These are phyloP conservation scores for Leccinum glutinopallens DNA, from an alignment of 1,284 basidiomycete species.

Conservation along the genomic window DNA sequence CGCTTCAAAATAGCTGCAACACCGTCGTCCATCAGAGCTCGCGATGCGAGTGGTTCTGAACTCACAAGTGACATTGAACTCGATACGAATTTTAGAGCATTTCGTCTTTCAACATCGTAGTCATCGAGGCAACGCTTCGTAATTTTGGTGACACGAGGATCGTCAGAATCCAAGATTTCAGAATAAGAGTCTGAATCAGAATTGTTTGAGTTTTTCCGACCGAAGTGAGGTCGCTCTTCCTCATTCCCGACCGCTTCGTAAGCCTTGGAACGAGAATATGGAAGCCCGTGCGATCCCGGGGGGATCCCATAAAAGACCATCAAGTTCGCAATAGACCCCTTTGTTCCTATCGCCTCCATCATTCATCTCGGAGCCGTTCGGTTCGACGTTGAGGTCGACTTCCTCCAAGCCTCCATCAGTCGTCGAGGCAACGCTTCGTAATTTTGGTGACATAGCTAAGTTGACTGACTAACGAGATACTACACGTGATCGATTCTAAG, in stretches of 20 bases:
- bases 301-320: constrained; percentile 52
- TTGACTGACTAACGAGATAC: too few species aligned
- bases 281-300: constrained; percentile 30
- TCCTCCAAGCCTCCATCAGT: too few species aligned
- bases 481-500: too few species aligned
- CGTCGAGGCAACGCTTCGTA: too few species aligned
- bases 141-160: constrained; percentile 52
- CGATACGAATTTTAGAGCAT: constrained; percentile 60
- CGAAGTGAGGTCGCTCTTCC: constrained; percentile 10
- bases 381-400: too few species aligned
- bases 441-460: too few species aligned
- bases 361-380: too few species aligned
- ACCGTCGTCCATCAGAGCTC: constrained; percentile 1
- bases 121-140: constrained; percentile 51
- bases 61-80: constrained; percentile 71
- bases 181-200: constrained; percentile 40
- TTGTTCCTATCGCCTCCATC: too few species aligned
- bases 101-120: constrained; percentile 59
- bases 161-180: constrained; percentile 55
- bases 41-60: constrained; percentile 9
- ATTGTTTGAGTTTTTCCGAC: constrained; percentile 24
- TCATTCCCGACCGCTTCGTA: constrained; percentile 22
- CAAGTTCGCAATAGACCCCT: constrained; percentile 24
- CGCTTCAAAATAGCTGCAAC: constrained; percentile 53
- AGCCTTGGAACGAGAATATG: constrained; percentile 31